phyloP scores from a whole-genome alignment of 202 grass and related monocot genomes.

The Cymbopogon flexuosus region DNA sequence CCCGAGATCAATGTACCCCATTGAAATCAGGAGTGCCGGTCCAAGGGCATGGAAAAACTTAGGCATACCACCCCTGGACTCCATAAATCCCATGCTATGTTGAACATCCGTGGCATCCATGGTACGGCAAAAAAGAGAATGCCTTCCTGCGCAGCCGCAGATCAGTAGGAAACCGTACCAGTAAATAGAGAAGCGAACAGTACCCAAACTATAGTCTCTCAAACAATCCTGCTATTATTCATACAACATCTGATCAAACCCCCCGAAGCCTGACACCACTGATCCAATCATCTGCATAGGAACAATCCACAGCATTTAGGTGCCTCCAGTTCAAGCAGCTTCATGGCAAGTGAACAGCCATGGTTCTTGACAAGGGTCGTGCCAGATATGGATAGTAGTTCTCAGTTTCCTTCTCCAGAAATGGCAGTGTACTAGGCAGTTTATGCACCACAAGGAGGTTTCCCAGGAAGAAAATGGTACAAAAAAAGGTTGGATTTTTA shows the following conservation, averaged over 20 bases:
- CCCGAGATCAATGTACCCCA: constrained; percentile 91
- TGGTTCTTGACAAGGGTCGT: neutral
- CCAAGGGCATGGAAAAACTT: constrained; percentile 78
- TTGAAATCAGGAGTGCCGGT: constrained; percentile 84
- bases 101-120: constrained; percentile 39
- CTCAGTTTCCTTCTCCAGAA: constrained; percentile 9
- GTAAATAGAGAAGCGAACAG: neutral
- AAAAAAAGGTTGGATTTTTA: constrained; percentile 6
- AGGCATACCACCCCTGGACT: constrained; percentile 21
- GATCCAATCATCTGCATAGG: constrained; percentile 24
- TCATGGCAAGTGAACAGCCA: constrained; percentile 13
- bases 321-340: constrained; percentile 5
- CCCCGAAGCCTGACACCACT: constrained; percentile 10
- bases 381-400: neutral
- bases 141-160: constrained; percentile 3
- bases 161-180: constrained; percentile 25
- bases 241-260: constrained; percentile 28
- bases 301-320: constrained; percentile 15
- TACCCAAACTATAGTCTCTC: neutral
- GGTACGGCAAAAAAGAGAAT: constrained; percentile 22
- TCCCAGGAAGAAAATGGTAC: constrained; percentile 1
- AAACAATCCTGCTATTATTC: constrained; percentile 3
- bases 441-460: constrained; percentile 25
- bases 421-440: neutral
- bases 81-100: constrained; percentile 21